A percentile compares a stretch with the other conserved stretches of the same genome.
phyloP scores from a whole-genome alignment of 202 grass and related monocot genomes.

The Alloteropsis angusta region DNA sequence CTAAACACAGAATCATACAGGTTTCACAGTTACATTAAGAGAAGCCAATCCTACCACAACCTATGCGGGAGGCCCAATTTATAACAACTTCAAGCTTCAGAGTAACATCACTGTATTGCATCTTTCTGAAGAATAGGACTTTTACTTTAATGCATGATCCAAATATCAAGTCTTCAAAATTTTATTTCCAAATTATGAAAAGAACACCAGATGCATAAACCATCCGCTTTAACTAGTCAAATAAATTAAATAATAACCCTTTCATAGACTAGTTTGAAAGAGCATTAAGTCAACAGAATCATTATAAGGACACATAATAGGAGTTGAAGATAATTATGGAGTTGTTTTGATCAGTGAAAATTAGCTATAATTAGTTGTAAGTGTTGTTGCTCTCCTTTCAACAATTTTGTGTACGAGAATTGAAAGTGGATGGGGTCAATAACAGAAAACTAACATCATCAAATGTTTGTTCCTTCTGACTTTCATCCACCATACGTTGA shows the following conservation, averaged over 20 bases:
- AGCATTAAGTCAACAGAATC: background rate
- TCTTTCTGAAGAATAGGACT: background rate
- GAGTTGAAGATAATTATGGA: background rate
- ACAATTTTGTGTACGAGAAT: slow-evolving; percentile 4
- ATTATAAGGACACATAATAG: background rate
- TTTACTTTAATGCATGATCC: background rate
- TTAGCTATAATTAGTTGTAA: no score
- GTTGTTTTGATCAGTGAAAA: background rate
- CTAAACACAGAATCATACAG: background rate
- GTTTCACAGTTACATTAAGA: background rate
- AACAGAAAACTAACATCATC: slow-evolving; percentile 65
- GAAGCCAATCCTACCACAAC: background rate
- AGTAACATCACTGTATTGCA: background rate
- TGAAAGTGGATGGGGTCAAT: background rate
- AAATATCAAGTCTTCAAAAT: background rate
- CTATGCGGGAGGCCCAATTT: no score
- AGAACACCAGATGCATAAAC: background rate
- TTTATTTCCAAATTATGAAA: background rate
- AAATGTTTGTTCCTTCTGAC: slow-evolving; percentile 58
- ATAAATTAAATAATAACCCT: background rate
- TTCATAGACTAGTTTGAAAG: background rate
- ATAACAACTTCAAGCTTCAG: background rate
- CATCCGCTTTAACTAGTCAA: background rate
- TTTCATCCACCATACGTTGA: slow-evolving; percentile 53
- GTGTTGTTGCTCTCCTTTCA: background rate